Conservation (phyloP, 148 eudicot species). For the Rhododendron henanense region DNA sequence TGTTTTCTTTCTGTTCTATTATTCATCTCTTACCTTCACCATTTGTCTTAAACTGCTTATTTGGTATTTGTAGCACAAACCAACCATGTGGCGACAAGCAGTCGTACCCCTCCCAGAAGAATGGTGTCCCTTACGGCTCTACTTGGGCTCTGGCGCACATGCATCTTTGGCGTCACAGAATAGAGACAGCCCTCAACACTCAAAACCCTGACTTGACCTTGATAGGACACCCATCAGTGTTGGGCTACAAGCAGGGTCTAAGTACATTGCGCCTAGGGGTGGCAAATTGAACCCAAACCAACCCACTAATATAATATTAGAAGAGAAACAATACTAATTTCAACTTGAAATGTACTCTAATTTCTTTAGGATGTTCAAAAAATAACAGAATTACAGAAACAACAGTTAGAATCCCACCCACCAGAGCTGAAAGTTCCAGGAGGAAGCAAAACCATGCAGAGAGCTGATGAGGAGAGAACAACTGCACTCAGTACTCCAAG, state of each 20-base stretch:
- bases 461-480: conserved; percentile 73
- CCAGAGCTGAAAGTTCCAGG: conserved; percentile 87
- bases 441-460: conserved; percentile 92
- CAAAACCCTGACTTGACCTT: no score
- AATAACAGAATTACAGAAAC: neutral
- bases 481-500: conserved; percentile 77
- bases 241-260: no score
- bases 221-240: no score
- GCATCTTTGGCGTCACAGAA: neutral
- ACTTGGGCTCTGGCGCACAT: neutral
- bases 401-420: conserved; percentile 14
- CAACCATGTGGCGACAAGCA: neutral
- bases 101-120: neutral
- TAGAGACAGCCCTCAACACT: no score
- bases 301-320: neutral
- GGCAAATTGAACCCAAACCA: no score
- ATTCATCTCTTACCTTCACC: neutral
- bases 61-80: neutral
- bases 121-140: neutral
- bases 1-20: neutral
- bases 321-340: neutral
- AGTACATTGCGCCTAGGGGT: no score
- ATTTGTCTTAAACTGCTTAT: neutral
- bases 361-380: neutral
- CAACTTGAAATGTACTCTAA: neutral